Percentiles rank a stretch among this genome's conserved stretches.
These are phyloP conservation scores for Gynochthodes officinalis DNA, from an alignment of 257 asterid genomes.

Conservation along the genomic window DNA sequence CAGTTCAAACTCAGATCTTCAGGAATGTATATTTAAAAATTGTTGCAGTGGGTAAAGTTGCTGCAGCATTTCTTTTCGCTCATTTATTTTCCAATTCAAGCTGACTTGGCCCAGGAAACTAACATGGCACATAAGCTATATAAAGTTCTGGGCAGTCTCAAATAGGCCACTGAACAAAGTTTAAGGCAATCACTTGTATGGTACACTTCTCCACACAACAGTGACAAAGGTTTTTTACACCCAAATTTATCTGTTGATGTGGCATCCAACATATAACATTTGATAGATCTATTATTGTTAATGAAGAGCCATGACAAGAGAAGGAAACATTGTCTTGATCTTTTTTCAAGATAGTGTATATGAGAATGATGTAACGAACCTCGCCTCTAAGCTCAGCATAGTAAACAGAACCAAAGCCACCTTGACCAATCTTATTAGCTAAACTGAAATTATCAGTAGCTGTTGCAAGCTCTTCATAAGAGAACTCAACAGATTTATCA, in stretches of 20 bases:
- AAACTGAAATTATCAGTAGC: slow-evolving; percentile 80
- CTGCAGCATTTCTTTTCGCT: background rate
- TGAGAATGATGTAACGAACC: slow-evolving; percentile 42
- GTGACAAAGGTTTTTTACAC: background rate
- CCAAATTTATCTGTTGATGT: background rate
- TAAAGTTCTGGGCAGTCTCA: background rate
- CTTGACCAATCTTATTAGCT: slow-evolving; percentile 91
- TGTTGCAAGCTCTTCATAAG: slow-evolving; percentile 89
- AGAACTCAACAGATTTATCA: slow-evolving; percentile 88
- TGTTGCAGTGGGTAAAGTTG: background rate
- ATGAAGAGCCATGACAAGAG: background rate
- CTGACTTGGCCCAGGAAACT: background rate
- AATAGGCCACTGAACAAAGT: background rate
- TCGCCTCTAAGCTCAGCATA: slow-evolving; percentile 99
- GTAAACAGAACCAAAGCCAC: slow-evolving; percentile 96
- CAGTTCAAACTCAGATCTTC: background rate
- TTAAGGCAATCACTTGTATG: background rate
- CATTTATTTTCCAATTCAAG: background rate
- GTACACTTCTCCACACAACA: background rate
- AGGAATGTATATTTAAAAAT: background rate
- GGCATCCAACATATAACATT: background rate
- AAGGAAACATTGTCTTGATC: background rate
- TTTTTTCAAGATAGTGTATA: background rate
- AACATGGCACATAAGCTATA: background rate
- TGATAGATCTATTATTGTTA: background rate